Evolutionary conservation across 1,284 basidiomycete species (phyloP).

Genomic region (Melampsora americana): DNA sequence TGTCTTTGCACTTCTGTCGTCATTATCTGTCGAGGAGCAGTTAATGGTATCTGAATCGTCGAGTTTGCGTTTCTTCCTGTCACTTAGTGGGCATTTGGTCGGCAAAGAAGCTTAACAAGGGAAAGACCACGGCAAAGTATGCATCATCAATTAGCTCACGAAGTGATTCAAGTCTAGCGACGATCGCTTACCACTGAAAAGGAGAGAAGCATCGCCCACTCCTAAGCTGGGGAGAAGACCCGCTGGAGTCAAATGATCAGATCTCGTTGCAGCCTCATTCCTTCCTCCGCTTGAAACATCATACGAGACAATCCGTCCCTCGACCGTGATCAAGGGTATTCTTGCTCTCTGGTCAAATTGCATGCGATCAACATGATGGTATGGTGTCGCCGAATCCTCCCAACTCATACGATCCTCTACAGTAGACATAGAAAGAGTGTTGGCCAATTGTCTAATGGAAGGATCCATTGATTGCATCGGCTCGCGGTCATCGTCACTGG

Average conservation of each 20-base stretch:
- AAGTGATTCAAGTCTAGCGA: not conserved
- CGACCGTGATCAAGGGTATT: constrained; percentile 1
- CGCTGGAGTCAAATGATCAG: not conserved
- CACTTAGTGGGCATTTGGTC: not conserved
- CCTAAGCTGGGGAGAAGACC: not conserved
- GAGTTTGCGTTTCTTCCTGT: not conserved
- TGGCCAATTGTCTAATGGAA: constrained; percentile 1
- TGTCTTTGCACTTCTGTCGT: not conserved
- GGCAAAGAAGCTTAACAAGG: not conserved
- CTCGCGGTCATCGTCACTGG: not conserved
- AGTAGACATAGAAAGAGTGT: constrained; percentile 1
- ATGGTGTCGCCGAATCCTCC: not conserved
- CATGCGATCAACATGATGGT: not conserved
- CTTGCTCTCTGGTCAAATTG: not conserved
- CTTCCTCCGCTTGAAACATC: constrained; percentile 2
- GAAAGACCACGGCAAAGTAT: not conserved
- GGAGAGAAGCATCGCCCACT: not conserved
- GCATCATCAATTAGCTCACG: not conserved
- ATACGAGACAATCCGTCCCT: not conserved
- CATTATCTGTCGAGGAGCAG: not conserved
- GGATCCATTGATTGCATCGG: not conserved
- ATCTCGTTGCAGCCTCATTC: not conserved
- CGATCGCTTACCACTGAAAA: not conserved
- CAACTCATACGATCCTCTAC: not conserved
- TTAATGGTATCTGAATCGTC: not conserved